phyloP scores from a whole-genome alignment of 1,284 basidiomycete species.

The Irpex sp. region DNA sequence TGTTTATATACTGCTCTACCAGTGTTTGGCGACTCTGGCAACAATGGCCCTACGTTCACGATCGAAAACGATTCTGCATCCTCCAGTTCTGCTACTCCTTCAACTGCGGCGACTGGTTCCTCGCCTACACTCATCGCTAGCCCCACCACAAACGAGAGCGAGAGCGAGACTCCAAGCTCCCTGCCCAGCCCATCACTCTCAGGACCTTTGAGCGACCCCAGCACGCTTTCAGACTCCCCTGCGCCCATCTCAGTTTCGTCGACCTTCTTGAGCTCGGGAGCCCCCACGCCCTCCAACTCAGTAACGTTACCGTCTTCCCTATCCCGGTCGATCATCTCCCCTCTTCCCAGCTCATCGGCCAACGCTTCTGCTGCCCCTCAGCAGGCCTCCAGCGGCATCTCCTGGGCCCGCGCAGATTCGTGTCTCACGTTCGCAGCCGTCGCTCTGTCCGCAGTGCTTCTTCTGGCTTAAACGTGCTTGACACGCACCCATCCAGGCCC shows the following conservation, averaged over 20 bases:
- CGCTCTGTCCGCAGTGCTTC: neutral
- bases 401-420: neutral
- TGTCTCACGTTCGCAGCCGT: neutral
- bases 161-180: neutral
- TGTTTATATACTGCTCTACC: neutral
- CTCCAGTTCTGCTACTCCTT: neutral
- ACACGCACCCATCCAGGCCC: neutral
- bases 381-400: neutral
- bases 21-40: constrained; percentile 12
- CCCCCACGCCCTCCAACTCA: neutral
- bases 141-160: neutral
- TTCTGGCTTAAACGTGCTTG: neutral
- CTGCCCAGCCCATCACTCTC: neutral
- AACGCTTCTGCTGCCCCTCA: neutral
- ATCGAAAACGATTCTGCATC: constrained; percentile 1
- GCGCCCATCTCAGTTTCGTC: neutral
- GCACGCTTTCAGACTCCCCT: neutral
- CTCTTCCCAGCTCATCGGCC: neutral
- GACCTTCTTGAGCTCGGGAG: neutral
- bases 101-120: neutral
- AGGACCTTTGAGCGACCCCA: neutral
- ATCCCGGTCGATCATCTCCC: neutral
- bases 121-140: neutral
- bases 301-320: neutral
- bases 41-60: constrained; percentile 11